Conservation (phyloP, 495 filamentous ascomycete genomes). For the Friedmanniomyces simplex region DNA sequence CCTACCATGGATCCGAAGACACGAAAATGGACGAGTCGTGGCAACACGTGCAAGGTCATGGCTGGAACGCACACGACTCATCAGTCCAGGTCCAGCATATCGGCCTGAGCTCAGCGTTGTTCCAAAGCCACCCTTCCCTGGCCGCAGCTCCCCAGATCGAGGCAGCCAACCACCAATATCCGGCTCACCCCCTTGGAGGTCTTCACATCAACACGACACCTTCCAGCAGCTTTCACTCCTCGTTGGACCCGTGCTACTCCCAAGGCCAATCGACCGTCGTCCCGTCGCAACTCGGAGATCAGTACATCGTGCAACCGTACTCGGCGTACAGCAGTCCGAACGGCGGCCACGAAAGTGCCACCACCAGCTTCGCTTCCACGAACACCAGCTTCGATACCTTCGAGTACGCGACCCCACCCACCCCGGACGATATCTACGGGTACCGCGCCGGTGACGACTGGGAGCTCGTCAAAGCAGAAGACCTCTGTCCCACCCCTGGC, state of each 20-base stretch:
- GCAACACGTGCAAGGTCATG: not conserved
- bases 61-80: not conserved
- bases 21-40: not conserved
- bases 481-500: not conserved
- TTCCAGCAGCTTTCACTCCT: not conserved
- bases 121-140: not conserved
- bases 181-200: not conserved
- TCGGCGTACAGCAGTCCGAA: slow-evolving; percentile 1
- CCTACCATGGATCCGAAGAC: not conserved
- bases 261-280: slow-evolving; percentile 6
- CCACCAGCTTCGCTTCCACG: not conserved
- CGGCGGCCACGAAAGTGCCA: not conserved
- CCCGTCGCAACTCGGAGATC: slow-evolving; percentile 11
- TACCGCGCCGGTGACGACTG: not conserved
- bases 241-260: not conserved
- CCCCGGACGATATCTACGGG: not conserved
- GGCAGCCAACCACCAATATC: not conserved
- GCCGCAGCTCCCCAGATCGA: not conserved
- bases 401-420: not conserved
- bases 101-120: not conserved
- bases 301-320: not conserved
- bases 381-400: not conserved
- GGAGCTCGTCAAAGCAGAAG: not conserved
- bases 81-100: not conserved
- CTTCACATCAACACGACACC: not conserved